Evolutionary conservation across 73 alveolate species (phyloP).

Genomic region (Durusdinium trenchii): DNA sequence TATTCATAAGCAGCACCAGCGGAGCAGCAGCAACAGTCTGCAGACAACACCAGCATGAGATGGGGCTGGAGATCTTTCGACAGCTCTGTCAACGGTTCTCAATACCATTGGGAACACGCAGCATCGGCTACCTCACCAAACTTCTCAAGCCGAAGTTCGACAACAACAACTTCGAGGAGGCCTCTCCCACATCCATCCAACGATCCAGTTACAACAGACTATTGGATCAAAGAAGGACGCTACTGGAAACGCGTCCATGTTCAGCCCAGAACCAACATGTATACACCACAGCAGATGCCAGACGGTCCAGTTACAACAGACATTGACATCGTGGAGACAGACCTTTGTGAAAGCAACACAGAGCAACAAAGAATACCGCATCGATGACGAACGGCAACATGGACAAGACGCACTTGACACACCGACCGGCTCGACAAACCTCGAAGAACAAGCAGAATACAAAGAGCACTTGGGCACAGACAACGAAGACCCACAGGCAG

Average conservation of each 20-base stretch:
- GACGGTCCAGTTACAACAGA: background rate
- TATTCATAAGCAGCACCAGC: background rate
- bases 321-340: background rate
- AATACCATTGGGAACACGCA: background rate
- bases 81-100: background rate
- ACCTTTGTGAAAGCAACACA: background rate
- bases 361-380: background rate
- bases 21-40: background rate
- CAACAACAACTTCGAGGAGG: background rate
- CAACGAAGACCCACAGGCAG: background rate
- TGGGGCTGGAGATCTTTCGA: background rate
- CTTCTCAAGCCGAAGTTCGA: background rate
- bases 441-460: background rate
- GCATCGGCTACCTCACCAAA: background rate
- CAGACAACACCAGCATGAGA: background rate
- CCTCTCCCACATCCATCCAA: background rate
- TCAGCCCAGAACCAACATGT: background rate
- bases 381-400: background rate
- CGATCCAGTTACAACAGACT: background rate
- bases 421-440: conserved; percentile 24
- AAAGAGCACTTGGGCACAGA: background rate
- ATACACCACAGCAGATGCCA: background rate
- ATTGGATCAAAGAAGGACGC: conserved; percentile 53
- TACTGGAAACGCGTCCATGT: conserved; percentile 5
- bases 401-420: background rate